These are phyloP conservation scores for Kazachstania psychrophila DNA, from an alignment of 805 yeast species.

Conservation along the genomic window DNA sequence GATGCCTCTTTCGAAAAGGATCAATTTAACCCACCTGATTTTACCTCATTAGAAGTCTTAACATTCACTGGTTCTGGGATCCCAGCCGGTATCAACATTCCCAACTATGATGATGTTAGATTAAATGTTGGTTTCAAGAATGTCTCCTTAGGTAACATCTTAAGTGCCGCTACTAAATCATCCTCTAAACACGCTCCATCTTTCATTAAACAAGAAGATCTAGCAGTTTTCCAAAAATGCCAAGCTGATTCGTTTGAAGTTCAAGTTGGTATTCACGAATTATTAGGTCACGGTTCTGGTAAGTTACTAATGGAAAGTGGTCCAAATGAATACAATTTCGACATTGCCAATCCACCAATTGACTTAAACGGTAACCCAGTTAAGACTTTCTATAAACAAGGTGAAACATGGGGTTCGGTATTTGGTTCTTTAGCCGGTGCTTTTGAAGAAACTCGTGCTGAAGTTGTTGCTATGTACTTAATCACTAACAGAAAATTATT, in stretches of 20 bases:
- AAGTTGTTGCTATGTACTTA: conserved; percentile 75
- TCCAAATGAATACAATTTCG: conserved; percentile 64
- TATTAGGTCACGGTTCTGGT: conserved; percentile 88
- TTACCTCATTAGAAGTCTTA: conserved; percentile 80
- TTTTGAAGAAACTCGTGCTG: conserved; percentile 90
- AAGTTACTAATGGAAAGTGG: conserved; percentile 56
- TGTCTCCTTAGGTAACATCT: conserved; percentile 79
- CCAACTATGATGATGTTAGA: conserved; percentile 85
- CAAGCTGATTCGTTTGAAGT: conserved; percentile 81
- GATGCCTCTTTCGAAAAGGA: conserved; percentile 66
- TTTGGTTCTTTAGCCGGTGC: conserved; percentile 80
- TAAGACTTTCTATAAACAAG: conserved; percentile 60
- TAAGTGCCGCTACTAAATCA: conserved; percentile 57
- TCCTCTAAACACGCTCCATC: conserved; percentile 50
- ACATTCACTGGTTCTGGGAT: conserved; percentile 85
- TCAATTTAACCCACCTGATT: conserved; percentile 83
- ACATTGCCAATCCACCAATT: conserved; percentile 49
- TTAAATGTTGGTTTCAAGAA: conserved; percentile 79
- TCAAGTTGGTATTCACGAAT: conserved; percentile 88
- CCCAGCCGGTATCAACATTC: conserved; percentile 90
- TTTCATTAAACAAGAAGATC: conserved; percentile 47
- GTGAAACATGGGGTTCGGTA: conserved; percentile 85
- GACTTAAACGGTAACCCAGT: conserved; percentile 55
- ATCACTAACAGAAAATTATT: conserved; percentile 59
- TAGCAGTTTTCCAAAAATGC: conserved; percentile 55